These are phyloP conservation scores for Entamoeba histolytica DNA, from an alignment of 208 protist species.

Conservation along the genomic window DNA sequence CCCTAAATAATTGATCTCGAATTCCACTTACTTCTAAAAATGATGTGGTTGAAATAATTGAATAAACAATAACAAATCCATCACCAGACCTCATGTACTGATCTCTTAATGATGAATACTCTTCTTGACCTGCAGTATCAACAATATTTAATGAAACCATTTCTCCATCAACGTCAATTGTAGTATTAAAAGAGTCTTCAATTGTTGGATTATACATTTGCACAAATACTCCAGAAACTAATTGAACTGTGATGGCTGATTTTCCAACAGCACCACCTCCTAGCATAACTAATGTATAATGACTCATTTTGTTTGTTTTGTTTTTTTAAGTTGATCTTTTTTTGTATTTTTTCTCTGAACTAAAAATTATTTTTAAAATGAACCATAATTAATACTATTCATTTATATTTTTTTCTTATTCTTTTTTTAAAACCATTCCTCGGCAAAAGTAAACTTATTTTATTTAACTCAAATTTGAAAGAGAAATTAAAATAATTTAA, in stretches of 20 bases:
- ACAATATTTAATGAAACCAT: slow-evolving; percentile 45
- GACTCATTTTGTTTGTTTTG: neutral
- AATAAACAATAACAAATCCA: slow-evolving; percentile 54
- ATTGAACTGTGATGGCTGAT: neutral
- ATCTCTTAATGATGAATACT: slow-evolving; percentile 48
- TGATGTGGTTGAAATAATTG: slow-evolving; percentile 39
- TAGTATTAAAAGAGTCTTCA: slow-evolving; percentile 45
- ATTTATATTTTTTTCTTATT: too few relatives aligned
- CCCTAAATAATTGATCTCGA: slow-evolving; percentile 46
- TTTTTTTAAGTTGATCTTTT: neutral
- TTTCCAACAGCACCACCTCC: slow-evolving; percentile 8
- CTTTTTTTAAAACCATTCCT: too few relatives aligned
- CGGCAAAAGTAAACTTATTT: too few relatives aligned
- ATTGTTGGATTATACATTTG: slow-evolving; percentile 51
- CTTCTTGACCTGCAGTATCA: slow-evolving; percentile 53
- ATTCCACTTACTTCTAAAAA: slow-evolving; percentile 45
- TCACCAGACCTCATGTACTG: slow-evolving; percentile 54
- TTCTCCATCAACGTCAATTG: slow-evolving; percentile 44
- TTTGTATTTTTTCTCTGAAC: neutral
- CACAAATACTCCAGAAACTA: neutral
- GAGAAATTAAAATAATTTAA: too few relatives aligned
- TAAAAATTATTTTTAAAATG: neutral
- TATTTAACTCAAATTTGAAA: too few relatives aligned
- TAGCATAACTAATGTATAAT: neutral
- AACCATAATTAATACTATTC: too few relatives aligned